phyloP scores from a whole-genome alignment of 495 filamentous ascomycete genomes.

The Jackrogersella minutella region DNA sequence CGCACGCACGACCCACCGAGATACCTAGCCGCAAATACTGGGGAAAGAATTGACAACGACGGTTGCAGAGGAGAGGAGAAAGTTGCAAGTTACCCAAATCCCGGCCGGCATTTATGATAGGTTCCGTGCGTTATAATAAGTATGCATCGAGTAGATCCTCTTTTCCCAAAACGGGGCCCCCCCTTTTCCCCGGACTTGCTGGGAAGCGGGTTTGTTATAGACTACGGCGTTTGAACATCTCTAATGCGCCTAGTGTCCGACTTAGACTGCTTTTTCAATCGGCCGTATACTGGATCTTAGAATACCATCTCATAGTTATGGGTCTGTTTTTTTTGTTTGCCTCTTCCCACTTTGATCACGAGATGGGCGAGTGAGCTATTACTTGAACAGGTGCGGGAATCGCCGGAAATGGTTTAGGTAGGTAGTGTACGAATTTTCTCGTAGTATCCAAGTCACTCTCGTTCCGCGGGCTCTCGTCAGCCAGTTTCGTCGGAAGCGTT shows the following conservation, averaged over 20 bases:
- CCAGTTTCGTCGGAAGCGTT: slow-evolving; percentile 7
- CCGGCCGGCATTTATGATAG: slow-evolving; percentile 41
- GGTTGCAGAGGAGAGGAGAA: background rate
- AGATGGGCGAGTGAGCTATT: slow-evolving; percentile 3
- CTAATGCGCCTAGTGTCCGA: background rate
- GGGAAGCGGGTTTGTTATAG: slow-evolving; percentile 5
- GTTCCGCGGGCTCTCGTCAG: slow-evolving; percentile 6
- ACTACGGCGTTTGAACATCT: slow-evolving; percentile 30
- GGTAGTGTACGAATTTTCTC: background rate
- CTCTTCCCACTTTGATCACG: slow-evolving; percentile 9
- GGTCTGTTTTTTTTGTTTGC: slow-evolving; percentile 8
- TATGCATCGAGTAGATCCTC: slow-evolving; percentile 31
- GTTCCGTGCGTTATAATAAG: slow-evolving; percentile 16
- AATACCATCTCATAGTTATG: background rate
- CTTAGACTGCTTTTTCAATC: slow-evolving; percentile 5
- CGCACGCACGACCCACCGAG: background rate
- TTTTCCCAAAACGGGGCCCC: slow-evolving; percentile 28
- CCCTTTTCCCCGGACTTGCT: slow-evolving; percentile 27
- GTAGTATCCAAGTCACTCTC: slow-evolving; percentile 16
- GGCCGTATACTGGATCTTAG: slow-evolving; percentile 1
- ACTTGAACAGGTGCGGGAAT: slow-evolving; percentile 10
- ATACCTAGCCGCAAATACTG: slow-evolving; percentile 19
- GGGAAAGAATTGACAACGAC: slow-evolving; percentile 4
- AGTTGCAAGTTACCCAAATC: slow-evolving; percentile 22
- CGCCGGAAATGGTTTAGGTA: slow-evolving; percentile 16